Evolutionary conservation across 2,329 filamentous ascomycete species (phyloP), one percentile per base, ranked within the genome.

Genomic region (Dothiorella sarmentorum): DNA sequence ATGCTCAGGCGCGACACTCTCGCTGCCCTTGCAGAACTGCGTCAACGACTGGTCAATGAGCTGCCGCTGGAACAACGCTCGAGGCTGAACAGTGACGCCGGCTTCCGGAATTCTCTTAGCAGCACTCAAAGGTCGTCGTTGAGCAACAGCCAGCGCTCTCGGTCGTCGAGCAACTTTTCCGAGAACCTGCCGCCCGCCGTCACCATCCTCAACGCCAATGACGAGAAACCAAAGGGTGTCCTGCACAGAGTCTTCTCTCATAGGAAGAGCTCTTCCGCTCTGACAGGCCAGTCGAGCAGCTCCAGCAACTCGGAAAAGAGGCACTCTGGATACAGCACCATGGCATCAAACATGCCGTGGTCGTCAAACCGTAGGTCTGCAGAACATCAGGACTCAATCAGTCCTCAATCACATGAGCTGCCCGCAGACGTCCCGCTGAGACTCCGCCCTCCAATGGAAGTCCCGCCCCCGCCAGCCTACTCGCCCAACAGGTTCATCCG

Each of bases 1-100:
- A 67, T 67, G 40, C 73, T 71, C 51, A 63, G 68, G 15, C 68
- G 67, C 45, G 67, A 71, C 18, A 68, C 71, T 1, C 65, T 75
- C 17, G 62, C 62, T 1, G 68, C 66, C 17, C 60, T 75, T 18
- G 71, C 72, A 35, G 68, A 72, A 51, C 61, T 75, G 51, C 73
- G 74, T 58, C 71, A 73, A 29, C 68, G 72, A 17, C 66, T 73
- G n/a, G 5, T 49, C n/a, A 26, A 37, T 5, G 57, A 53, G 1
- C 26, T 33, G 20, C 57, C 47, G 11, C 7, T 26, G 0, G 33
- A 22, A 11, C n/a, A 22, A 15, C 57, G 47, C 18, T 31, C 13
- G 11, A 45, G 55, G 13, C n/a, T 53, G 49, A 37, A 53, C 35
- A 53, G 49, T 22, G 49, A 53, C 20, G 49, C 49, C 27, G 52